Conservation (phyloP, 1,139 yeast genomes). For the Taphrina flavorubra region DNA sequence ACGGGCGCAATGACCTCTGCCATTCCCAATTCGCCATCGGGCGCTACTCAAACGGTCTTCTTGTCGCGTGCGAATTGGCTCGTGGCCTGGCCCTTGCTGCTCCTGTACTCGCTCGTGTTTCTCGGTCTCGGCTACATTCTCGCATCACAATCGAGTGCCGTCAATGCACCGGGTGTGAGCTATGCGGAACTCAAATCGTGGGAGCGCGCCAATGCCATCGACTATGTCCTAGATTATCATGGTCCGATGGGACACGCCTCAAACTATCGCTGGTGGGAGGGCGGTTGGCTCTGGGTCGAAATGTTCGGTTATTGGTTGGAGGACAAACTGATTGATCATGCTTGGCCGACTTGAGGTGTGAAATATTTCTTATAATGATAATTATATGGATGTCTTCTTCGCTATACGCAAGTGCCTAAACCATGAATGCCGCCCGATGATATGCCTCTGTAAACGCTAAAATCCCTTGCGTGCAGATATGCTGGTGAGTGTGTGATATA, state of each 20-base stretch:
- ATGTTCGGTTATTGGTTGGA: slow-evolving; percentile 35
- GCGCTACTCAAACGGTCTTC: neutral
- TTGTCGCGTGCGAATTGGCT: neutral
- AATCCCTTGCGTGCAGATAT: neutral
- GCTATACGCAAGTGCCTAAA: slow-evolving; percentile 12
- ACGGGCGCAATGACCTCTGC: neutral
- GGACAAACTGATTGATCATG: slow-evolving; percentile 19
- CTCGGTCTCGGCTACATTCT: slow-evolving; percentile 18
- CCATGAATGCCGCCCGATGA: neutral
- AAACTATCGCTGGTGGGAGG: slow-evolving; percentile 33
- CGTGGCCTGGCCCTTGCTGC: slow-evolving; percentile 7
- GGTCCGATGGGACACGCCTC: slow-evolving; percentile 16
- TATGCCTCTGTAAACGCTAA: slow-evolving; percentile 4
- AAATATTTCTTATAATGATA: neutral
- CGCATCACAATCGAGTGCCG: slow-evolving; percentile 2
- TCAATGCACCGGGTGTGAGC: slow-evolving; percentile 32
- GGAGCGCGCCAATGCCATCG: slow-evolving; percentile 30
- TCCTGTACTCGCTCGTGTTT: slow-evolving; percentile 14
- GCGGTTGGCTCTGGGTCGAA: slow-evolving; percentile 21
- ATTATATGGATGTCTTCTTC: slow-evolving; percentile 6
- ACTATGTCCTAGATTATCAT: slow-evolving; percentile 14
- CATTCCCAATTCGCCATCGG: neutral
- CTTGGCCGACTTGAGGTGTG: slow-evolving; percentile 32
- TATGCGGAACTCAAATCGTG: slow-evolving; percentile 31
- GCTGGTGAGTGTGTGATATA: neutral